Percentiles rank a stretch among this genome's conserved stretches.
Conservation (phyloP, 2,329 filamentous ascomycete species). For the Eutypella sp. region DNA sequence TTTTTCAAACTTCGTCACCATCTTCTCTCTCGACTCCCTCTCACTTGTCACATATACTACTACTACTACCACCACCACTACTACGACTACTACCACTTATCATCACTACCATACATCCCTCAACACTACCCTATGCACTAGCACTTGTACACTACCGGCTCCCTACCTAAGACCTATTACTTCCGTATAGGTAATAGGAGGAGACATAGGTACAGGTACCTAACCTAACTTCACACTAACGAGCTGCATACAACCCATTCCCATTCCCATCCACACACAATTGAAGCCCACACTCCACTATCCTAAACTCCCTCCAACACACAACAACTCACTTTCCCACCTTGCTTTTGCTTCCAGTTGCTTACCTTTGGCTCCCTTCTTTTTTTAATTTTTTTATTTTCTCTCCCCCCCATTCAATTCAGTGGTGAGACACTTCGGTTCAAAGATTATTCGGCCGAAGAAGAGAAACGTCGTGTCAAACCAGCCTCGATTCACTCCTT, state of each 20-base stretch:
- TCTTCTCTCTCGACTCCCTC: neutral
- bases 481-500: constrained; percentile 11
- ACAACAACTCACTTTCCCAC: constrained; percentile 2
- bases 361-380: constrained; percentile 5
- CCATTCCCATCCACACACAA: neutral
- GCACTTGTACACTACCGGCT: neutral
- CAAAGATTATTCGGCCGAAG: constrained; percentile 1
- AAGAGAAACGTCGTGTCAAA: constrained; percentile 7
- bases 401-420: no score
- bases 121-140: no score
- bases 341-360: constrained; percentile 3
- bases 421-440: constrained; percentile 19
- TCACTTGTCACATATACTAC: no score
- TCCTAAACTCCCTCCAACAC: neutral
- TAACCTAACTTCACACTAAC: neutral
- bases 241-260: neutral
- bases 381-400: constrained; percentile 16
- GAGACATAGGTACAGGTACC: no score
- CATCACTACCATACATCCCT: constrained; percentile 10
- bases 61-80: neutral
- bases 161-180: neutral
- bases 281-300: neutral
- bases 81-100: constrained; percentile 1
- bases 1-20: neutral
- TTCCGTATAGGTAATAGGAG: no score